Evolutionary conservation across 441 rosid species (phyloP), one percentile per base, ranked within the genome.

Genomic region (Bocquillonia castaneifolia): DNA sequence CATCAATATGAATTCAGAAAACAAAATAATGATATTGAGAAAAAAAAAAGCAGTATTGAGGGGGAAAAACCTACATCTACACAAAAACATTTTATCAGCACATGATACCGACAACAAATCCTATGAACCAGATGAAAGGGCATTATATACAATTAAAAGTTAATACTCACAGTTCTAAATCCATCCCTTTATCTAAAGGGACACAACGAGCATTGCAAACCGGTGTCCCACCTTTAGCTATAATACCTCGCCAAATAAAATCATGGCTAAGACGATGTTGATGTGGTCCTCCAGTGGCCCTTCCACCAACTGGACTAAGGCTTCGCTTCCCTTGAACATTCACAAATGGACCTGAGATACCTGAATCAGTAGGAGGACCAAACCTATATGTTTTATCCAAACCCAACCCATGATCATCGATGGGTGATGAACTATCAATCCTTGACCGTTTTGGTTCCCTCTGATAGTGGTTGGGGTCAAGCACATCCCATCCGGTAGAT

Each of bases 211-310:
- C 90, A 70, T 75, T 81, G 75, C 95, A 88, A 63, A 86, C 90
- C 45, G 90, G 87, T 10, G 87, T 86, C 73, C 95, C 95, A 61
- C 95, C 94, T 79, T 88, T 88, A 10, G 91, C 91, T 79, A 88
- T 83, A 54, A 83, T 67, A 53, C 95, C 95, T 45, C 95, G 84
- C 95, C 95, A 88, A 60, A 87, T 83, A 76, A 48, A 83, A 77
- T 88, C 96, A 75, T 68, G 57, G 78, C 81, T 87, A 67, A 74
- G 42, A 58, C 40, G 69, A 58, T 71, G 80, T 23, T 70, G 74
- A 56, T 71, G 70, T n/a, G 78, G 74, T 63, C 85, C 83, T 17
- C 69, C 23, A 47, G 67, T 13, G 51, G 66, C 68, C 70, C 74
- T 83, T 23, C 66, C 51, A 52, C 80, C 82, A 71, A 71, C 76